Percentiles rank a stretch among this genome's conserved stretches.
phyloP scores from a whole-genome alignment of 2,329 filamentous ascomycete species.

The Cordyceps cicadae region DNA sequence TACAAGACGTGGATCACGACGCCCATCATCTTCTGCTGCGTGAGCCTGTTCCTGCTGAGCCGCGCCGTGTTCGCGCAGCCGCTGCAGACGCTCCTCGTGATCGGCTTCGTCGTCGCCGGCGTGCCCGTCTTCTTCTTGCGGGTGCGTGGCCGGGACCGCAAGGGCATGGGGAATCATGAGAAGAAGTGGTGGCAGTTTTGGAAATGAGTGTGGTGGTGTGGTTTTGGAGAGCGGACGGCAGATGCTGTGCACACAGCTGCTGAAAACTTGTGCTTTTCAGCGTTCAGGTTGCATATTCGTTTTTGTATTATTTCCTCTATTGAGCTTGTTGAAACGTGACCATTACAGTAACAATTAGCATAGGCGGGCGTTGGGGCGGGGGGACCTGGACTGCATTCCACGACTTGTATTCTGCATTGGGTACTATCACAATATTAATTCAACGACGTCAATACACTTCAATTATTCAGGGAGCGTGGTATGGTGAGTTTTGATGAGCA shows the following conservation, averaged over 20 bases:
- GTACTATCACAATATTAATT: neutral
- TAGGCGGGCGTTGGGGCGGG: constrained; percentile 4
- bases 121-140: constrained; percentile 86
- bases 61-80: constrained; percentile 87
- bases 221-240: neutral
- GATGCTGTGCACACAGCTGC: neutral
- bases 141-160: constrained; percentile 27
- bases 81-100: constrained; percentile 77
- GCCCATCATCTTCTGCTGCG: constrained; percentile 96
- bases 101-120: constrained; percentile 75
- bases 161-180: constrained; percentile 27
- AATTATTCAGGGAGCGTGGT: neutral
- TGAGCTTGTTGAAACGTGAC: neutral
- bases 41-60: constrained; percentile 84
- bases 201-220: constrained; percentile 26
- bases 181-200: constrained; percentile 54
- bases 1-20: constrained; percentile 97
- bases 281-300: neutral
- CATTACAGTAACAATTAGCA: neutral
- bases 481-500: neutral
- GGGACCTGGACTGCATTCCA: neutral
- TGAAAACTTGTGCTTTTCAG: neutral
- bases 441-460: neutral
- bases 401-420: neutral
- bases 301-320: neutral